phyloP scores from a whole-genome alignment of 2,329 filamentous ascomycete genomes.

The Talaromyces atroroseus region DNA sequence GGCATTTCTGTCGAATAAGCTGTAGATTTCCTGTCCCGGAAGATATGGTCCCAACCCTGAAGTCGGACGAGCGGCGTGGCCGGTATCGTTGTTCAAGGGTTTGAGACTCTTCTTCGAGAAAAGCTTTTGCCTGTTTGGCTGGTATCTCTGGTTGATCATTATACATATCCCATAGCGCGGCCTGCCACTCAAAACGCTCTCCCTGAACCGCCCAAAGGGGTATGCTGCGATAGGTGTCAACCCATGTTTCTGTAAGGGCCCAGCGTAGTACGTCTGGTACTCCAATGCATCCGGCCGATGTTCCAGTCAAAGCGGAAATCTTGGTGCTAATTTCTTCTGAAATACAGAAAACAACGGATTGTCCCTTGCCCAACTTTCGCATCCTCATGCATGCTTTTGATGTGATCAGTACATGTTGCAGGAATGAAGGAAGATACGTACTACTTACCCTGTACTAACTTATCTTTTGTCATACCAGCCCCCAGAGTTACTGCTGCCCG shows the following conservation, averaged over 20 bases:
- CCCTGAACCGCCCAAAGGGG: constrained; percentile 60
- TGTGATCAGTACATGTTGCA: background rate
- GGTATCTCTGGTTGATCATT: background rate
- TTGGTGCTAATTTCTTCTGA: constrained; percentile 56
- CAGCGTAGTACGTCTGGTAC: constrained; percentile 55
- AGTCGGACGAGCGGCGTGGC: background rate
- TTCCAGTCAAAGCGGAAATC: constrained; percentile 35
- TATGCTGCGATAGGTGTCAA: constrained; percentile 45
- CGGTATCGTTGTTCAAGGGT: constrained; percentile 2
- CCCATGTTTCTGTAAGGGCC: constrained; percentile 54
- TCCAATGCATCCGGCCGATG: constrained; percentile 28
- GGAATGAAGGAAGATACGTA: constrained; percentile 21
- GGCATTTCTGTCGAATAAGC: constrained; percentile 19
- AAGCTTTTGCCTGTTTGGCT: constrained; percentile 5
- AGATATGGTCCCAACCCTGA: constrained; percentile 3
- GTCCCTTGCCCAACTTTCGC: constrained; percentile 61
- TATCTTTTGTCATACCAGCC: constrained; percentile 55
- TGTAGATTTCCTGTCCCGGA: constrained; percentile 2
- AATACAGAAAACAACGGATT: constrained; percentile 59
- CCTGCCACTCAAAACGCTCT: constrained; percentile 42
- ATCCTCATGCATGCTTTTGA: constrained; percentile 63
- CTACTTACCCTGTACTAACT: constrained; percentile 52
- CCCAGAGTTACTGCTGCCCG: constrained; percentile 53
- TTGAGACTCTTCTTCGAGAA: constrained; percentile 9
- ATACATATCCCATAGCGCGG: background rate